These are phyloP conservation scores for Penicillium paradoxum DNA, from an alignment of 495 filamentous ascomycete genomes.

Conservation along the genomic window DNA sequence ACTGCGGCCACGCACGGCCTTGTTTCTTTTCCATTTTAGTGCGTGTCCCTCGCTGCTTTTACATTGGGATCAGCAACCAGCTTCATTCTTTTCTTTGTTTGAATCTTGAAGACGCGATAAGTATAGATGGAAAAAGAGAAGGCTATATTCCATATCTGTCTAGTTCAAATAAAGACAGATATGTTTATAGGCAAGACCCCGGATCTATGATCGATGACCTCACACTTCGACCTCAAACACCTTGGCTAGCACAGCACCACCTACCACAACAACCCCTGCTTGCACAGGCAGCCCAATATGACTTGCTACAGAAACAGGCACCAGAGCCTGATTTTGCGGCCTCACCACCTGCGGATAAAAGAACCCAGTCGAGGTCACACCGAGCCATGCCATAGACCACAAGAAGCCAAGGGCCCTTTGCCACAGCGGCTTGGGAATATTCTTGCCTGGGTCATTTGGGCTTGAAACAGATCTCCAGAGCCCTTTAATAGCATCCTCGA, in stretches of 20 bases:
- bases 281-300: constrained; percentile 7
- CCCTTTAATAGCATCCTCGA: constrained; percentile 24
- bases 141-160: not conserved
- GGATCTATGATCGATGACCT: not conserved
- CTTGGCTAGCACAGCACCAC: constrained; percentile 4
- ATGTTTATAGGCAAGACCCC: not conserved
- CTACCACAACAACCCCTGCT: constrained; percentile 1
- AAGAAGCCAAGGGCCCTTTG: constrained; percentile 9
- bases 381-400: constrained; percentile 17
- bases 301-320: constrained; percentile 13
- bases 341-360: constrained; percentile 19
- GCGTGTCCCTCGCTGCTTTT: constrained; percentile 5
- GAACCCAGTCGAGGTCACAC: constrained; percentile 19
- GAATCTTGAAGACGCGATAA: too few species aligned
- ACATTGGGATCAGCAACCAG: not conserved
- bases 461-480: constrained; percentile 5
- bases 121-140: not conserved
- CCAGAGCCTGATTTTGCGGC: constrained; percentile 15
- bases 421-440: constrained; percentile 1
- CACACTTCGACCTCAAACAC: constrained; percentile 14
- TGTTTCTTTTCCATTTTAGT: constrained; percentile 4
- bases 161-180: not conserved
- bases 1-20: constrained; percentile 9
- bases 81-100: constrained; percentile 4
- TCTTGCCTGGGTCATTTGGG: not conserved